Percentiles rank a stretch among this genome's conserved stretches.
Evolutionary conservation across 2,329 filamentous ascomycete species (phyloP).

Genomic region (Sporothrix mexicana): DNA sequence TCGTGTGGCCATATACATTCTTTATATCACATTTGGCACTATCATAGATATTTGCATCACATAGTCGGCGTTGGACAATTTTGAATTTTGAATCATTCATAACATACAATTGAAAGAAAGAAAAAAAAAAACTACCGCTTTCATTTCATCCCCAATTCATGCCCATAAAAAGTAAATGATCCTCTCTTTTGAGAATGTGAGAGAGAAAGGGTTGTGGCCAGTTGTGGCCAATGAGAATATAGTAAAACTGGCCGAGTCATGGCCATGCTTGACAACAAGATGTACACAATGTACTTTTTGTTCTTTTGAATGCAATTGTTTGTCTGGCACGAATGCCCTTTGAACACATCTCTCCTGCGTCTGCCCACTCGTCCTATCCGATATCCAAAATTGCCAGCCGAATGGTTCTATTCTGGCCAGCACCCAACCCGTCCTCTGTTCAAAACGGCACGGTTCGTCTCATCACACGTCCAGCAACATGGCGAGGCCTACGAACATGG

Average conservation of each 20-base stretch:
- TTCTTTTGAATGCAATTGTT: background rate
- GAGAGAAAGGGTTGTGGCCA: background rate
- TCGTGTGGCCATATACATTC: too few relatives aligned
- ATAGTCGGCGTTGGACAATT: background rate
- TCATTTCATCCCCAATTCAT: background rate
- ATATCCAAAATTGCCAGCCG: background rate
- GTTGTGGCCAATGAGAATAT: background rate
- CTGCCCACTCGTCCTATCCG: constrained; percentile 10
- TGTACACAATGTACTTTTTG: background rate
- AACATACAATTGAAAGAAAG: background rate
- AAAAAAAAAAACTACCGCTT: constrained; percentile 9
- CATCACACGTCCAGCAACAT: background rate
- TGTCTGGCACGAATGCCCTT: background rate
- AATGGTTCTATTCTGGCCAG: background rate
- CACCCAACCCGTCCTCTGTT: background rate
- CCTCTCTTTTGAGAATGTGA: background rate
- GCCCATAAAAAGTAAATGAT: background rate
- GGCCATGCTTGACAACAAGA: background rate
- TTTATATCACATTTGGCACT: background rate
- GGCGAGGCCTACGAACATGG: constrained; percentile 4
- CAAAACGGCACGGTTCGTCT: constrained; percentile 13
- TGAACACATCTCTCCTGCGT: background rate
- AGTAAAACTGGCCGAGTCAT: background rate
- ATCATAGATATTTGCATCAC: background rate
- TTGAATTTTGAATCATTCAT: background rate